phyloP scores from a whole-genome alignment of 1,284 basidiomycete species.

The Moesziomyces sp. region DNA sequence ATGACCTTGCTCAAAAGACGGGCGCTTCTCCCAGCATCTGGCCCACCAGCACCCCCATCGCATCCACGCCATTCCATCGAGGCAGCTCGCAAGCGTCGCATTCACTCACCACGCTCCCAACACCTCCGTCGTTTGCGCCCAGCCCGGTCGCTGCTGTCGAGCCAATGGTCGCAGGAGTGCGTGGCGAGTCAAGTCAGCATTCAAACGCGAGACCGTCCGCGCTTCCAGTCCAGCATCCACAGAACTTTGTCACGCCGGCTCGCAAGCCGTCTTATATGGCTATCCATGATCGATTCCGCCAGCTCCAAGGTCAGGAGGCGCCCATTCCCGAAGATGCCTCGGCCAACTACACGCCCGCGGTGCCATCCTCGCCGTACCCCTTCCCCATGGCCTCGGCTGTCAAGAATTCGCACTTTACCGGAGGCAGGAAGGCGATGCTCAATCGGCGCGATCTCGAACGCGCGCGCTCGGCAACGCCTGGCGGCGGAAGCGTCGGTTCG shows the following conservation, averaged over 20 bases:
- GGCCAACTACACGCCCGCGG: conserved; percentile 33
- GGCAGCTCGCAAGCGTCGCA: conserved; percentile 13
- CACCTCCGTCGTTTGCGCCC: conserved; percentile 44
- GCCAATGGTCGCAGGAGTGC: neutral
- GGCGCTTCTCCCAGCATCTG: conserved; percentile 16
- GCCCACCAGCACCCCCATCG: conserved; percentile 37
- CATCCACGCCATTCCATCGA: conserved; percentile 50
- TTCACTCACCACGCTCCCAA: conserved; percentile 29
- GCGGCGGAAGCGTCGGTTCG: conserved; percentile 57
- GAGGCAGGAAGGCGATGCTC: conserved; percentile 28
- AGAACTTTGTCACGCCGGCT: conserved; percentile 56
- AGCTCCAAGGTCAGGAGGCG: conserved; percentile 35
- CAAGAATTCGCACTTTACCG: conserved; percentile 29
- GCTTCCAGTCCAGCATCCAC: conserved; percentile 16
- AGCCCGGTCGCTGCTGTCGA: conserved; percentile 16
- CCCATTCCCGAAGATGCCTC: conserved; percentile 31
- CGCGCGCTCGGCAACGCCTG: conserved; percentile 46
- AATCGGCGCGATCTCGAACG: conserved; percentile 52
- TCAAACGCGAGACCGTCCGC: conserved; percentile 6
- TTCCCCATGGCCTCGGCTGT: conserved; percentile 54
- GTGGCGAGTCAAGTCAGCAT: neutral
- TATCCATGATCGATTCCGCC: conserved; percentile 47
- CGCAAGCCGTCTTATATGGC: conserved; percentile 52
- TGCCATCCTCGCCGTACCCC: conserved; percentile 62
- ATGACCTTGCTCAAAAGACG: conserved; percentile 10